Conservation (phyloP, 2,329 filamentous ascomycete genomes). For the Claviceps arundinis region DNA sequence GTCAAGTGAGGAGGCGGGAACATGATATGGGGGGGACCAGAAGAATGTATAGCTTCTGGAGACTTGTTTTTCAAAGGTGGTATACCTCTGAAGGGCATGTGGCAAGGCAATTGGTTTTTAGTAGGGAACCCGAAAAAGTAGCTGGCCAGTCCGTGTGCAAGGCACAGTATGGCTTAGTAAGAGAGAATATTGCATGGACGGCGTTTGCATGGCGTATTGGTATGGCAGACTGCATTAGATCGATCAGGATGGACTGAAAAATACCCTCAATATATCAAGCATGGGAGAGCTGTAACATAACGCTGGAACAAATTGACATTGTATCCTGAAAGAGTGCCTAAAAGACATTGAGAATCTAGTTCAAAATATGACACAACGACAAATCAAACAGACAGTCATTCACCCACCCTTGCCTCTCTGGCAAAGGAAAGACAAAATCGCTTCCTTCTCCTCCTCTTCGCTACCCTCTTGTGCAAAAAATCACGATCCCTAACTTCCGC, state of each 20-base stretch:
- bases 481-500: no score
- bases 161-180: not conserved
- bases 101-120: not conserved
- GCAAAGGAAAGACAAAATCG: not conserved
- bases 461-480: not conserved
- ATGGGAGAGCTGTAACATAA: not conserved
- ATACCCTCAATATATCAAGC: not conserved
- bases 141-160: not conserved
- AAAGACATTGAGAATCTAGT: not conserved
- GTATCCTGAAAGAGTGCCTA: not conserved
- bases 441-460: not conserved
- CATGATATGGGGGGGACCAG: not conserved
- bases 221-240: not conserved
- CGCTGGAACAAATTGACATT: constrained; percentile 1
- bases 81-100: not conserved
- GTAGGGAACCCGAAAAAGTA: no score
- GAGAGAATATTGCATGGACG: not conserved
- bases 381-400: not conserved
- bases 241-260: not conserved
- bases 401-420: not conserved
- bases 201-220: not conserved
- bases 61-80: not conserved
- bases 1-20: constrained; percentile 23
- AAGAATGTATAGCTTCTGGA: not conserved
- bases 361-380: not conserved